Percentiles rank a stretch among this genome's conserved stretches.
These are phyloP conservation scores for Exobasidium cylindrosporum DNA, from an alignment of 1,284 basidiomycete species.

Conservation along the genomic window DNA sequence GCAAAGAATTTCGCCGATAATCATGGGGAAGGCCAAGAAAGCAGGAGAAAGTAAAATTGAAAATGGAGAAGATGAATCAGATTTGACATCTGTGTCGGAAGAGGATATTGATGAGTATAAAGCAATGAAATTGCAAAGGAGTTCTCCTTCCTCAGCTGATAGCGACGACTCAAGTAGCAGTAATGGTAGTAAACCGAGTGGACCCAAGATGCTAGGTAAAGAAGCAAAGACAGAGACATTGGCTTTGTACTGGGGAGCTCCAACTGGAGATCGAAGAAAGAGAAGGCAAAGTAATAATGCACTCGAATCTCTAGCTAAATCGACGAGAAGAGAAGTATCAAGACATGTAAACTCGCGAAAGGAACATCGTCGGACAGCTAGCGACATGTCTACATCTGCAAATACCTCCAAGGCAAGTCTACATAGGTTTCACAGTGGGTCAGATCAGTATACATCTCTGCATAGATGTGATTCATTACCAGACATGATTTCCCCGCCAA, in stretches of 20 bases:
- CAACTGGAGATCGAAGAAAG: slow-evolving; percentile 37
- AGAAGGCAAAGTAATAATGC: slow-evolving; percentile 30
- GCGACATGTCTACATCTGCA: neutral
- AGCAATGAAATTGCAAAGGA: neutral
- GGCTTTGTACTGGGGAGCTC: slow-evolving; percentile 52
- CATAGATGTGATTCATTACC: neutral
- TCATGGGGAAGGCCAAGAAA: neutral
- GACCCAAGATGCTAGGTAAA: slow-evolving; percentile 52
- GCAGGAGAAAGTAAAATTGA: neutral
- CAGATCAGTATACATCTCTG: neutral
- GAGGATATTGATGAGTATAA: neutral
- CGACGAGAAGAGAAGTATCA: neutral
- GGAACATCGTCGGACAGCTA: slow-evolving; percentile 12
- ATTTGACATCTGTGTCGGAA: slow-evolving; percentile 3
- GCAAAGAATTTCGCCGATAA: neutral
- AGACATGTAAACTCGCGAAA: slow-evolving; percentile 11
- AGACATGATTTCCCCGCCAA: neutral
- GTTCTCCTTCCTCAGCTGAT: neutral
- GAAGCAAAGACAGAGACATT: slow-evolving; percentile 50
- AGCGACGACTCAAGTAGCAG: neutral
- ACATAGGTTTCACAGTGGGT: neutral
- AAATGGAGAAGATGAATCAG: slow-evolving; percentile 9
- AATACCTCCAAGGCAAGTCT: neutral
- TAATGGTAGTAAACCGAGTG: slow-evolving; percentile 21
- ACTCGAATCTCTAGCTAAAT: slow-evolving; percentile 22